phyloP scores from a whole-genome alignment of 2,329 filamentous ascomycete species.

The Venturia pyrina region DNA sequence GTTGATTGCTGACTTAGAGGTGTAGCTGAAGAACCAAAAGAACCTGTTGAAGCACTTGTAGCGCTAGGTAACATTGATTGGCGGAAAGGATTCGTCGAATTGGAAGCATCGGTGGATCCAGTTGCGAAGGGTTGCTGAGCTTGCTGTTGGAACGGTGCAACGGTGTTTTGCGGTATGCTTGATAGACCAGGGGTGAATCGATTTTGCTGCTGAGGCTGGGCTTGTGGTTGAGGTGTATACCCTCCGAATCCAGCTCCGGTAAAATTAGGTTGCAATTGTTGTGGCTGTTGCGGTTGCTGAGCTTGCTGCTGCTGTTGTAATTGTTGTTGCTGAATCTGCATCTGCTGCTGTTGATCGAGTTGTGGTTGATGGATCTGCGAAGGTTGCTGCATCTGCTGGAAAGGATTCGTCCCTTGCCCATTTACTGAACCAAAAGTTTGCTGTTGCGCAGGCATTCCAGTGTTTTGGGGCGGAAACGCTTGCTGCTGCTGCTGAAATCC shows the following conservation, averaged over 20 bases:
- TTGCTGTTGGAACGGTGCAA: constrained; percentile 35
- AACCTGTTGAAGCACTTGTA: constrained; percentile 27
- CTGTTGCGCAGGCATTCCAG: constrained; percentile 10
- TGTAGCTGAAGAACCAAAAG: constrained; percentile 33
- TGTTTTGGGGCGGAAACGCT: constrained; percentile 11
- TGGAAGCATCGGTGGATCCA: constrained; percentile 32
- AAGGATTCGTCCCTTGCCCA: constrained; percentile 27
- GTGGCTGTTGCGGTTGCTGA: constrained; percentile 8
- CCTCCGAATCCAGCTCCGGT: constrained; percentile 78
- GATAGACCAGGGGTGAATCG: constrained; percentile 32
- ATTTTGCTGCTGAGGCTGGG: constrained; percentile 21
- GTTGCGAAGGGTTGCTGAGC: constrained; percentile 15
- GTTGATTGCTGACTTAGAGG: constrained; percentile 56
- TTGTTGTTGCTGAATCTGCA: constrained; percentile 16
- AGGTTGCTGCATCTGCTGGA: constrained; percentile 28
- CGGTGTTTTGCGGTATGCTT: constrained; percentile 40
- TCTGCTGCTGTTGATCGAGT: constrained; percentile 19
- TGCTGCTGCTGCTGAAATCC: constrained; percentile 15
- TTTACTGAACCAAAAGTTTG: constrained; percentile 1
- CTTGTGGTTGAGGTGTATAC: constrained; percentile 60
- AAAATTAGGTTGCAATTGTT: constrained; percentile 46
- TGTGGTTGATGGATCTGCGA: constrained; percentile 24
- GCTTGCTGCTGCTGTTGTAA: constrained; percentile 14
- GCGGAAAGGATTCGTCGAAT: constrained; percentile 82
- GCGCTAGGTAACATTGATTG: constrained; percentile 62